Evolutionary conservation across 108 stramenopile species (phyloP).

Genomic region (Cyclotella atomus): DNA sequence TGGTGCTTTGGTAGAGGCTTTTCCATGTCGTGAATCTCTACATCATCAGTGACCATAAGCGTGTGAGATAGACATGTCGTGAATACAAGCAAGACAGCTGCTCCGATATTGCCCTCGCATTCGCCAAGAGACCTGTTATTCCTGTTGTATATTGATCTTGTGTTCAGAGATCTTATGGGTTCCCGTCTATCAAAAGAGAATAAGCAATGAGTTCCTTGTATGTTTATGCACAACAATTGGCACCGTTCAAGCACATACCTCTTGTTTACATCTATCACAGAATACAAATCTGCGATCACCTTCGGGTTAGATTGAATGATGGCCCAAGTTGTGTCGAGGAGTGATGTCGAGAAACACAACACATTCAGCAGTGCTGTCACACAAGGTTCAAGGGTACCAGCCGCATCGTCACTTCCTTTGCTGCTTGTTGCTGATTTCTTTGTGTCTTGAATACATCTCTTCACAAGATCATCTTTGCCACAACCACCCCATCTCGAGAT

Average conservation of each 20-base stretch:
- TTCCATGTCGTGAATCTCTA: constrained; percentile 86
- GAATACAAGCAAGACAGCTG: constrained; percentile 72
- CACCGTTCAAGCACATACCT: constrained; percentile 7
- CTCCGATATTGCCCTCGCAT: constrained; percentile 54
- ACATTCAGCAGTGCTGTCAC: constrained; percentile 70
- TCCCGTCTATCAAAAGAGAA: constrained; percentile 9
- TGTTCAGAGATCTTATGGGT: constrained; percentile 35
- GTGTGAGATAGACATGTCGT: constrained; percentile 65
- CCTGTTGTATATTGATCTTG: constrained; percentile 11
- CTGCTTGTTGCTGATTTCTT: constrained; percentile 10
- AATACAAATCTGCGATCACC: constrained; percentile 54
- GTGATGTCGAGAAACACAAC: constrained; percentile 74
- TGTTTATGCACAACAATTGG: not conserved
- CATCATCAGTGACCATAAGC: constrained; percentile 90
- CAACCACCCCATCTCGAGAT: constrained; percentile 87
- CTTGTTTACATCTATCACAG: constrained; percentile 58
- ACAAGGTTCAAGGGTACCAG: constrained; percentile 62
- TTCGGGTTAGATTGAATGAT: constrained; percentile 65
- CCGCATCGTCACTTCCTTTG: constrained; percentile 48
- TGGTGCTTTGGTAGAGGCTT: constrained; percentile 83
- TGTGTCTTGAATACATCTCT: constrained; percentile 11
- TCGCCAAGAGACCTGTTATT: constrained; percentile 23
- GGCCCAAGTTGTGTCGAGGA: constrained; percentile 66
- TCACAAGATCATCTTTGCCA: constrained; percentile 68
- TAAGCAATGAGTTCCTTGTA: not conserved